These are phyloP conservation scores for Hygrophorus pudorinus DNA, from an alignment of 768 basidiomycete genomes.

Conservation along the genomic window DNA sequence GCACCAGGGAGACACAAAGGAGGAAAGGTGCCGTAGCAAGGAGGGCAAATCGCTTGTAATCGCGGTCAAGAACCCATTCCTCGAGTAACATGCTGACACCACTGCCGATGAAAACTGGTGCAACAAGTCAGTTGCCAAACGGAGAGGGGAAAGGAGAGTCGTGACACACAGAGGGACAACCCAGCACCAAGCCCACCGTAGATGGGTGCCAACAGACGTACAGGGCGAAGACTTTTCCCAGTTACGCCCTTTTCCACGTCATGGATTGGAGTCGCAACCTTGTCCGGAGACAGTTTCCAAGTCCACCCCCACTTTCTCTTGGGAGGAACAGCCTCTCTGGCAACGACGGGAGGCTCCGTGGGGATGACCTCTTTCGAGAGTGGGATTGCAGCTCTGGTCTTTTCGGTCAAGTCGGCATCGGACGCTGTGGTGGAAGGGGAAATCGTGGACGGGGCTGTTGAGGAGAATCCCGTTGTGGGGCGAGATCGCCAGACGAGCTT, in stretches of 20 bases:
- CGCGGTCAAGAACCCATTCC: slow-evolving; percentile 60
- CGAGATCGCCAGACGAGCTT: slow-evolving; percentile 46
- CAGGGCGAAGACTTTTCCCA: slow-evolving; percentile 29
- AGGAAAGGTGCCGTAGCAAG: slow-evolving; percentile 58
- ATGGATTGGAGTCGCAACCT: slow-evolving; percentile 6
- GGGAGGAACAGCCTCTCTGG: slow-evolving; percentile 2
- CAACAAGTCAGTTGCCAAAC: not conserved
- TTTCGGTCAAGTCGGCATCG: too few species aligned
- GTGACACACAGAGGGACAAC: slow-evolving; percentile 49
- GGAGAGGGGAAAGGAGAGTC: not conserved
- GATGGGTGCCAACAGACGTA: slow-evolving; percentile 59
- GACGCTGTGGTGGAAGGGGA: slow-evolving; percentile 47
- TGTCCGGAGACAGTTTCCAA: slow-evolving; percentile 29
- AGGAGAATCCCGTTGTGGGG: slow-evolving; percentile 18
- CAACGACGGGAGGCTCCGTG: too few species aligned
- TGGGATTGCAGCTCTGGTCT: too few species aligned
- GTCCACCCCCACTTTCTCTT: slow-evolving; percentile 29
- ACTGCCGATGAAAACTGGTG: slow-evolving; percentile 56
- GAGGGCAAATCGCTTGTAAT: slow-evolving; percentile 55
- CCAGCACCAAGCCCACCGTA: slow-evolving; percentile 62
- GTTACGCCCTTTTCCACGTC: slow-evolving; percentile 44
- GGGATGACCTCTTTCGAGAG: slow-evolving; percentile 16
- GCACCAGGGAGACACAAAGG: slow-evolving; percentile 65
- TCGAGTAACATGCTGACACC: slow-evolving; percentile 49
- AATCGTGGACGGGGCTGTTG: slow-evolving; percentile 38